Conservation (phyloP, 768 basidiomycete species). For the Tylopilus rubrobrunneus region DNA sequence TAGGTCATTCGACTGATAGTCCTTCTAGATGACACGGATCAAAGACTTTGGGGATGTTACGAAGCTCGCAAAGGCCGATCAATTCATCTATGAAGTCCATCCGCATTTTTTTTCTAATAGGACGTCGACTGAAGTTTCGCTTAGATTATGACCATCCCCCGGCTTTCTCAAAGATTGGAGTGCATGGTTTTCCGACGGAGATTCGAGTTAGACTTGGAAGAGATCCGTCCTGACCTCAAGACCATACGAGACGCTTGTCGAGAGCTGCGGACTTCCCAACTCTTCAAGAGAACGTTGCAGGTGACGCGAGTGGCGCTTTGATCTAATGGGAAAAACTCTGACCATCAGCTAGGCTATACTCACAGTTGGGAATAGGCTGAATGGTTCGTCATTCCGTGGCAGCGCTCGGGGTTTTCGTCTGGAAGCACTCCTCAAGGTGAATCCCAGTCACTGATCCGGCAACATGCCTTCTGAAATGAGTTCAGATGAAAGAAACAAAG, state of each 20-base stretch:
- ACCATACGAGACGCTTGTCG: constrained; percentile 65
- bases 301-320: constrained; percentile 30
- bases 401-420: constrained; percentile 82
- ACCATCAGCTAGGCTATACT: constrained; percentile 54
- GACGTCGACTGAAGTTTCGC: constrained; percentile 3
- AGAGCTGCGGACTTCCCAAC: constrained; percentile 60
- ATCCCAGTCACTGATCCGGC: neutral
- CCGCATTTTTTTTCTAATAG: neutral
- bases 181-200: constrained; percentile 84
- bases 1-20: neutral
- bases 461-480: neutral
- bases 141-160: constrained; percentile 76
- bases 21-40: constrained; percentile 53
- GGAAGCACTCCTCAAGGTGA: constrained; percentile 76
- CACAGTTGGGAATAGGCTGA: constrained; percentile 76
- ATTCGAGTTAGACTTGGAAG: constrained; percentile 78
- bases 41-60: constrained; percentile 66
- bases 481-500: constrained; percentile 78
- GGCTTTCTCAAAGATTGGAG: constrained; percentile 67
- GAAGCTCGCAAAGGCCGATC: constrained; percentile 79
- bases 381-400: constrained; percentile 79
- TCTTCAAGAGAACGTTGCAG: constrained; percentile 69
- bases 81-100: constrained; percentile 70
- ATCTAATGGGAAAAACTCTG: neutral
- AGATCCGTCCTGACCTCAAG: constrained; percentile 78